Evolutionary conservation across 805 yeast species (phyloP), one percentile per base, ranked within the genome.

Genomic region (Barnettozyma wickerhamii): DNA sequence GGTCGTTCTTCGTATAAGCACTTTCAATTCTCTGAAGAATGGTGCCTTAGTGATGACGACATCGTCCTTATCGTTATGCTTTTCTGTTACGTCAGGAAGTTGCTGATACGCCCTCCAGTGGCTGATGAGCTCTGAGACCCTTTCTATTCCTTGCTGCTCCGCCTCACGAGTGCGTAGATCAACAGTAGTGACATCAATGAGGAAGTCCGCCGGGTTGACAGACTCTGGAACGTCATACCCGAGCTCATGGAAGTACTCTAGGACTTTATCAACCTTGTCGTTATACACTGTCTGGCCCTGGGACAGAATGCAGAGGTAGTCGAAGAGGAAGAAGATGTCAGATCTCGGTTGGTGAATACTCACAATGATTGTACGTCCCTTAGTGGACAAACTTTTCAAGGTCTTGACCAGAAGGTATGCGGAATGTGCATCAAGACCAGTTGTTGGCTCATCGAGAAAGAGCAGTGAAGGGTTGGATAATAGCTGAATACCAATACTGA

Each of bases 341-440:
- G 87, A 77, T 29, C 95, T 64, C 0, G 96, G 95, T 58, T 88
- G 96, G 59, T 88, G 95, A 31, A 88, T 83, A 43, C 89, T 81
- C 58, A 85, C 68, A 5, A 88, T 70, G 31, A 87, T 71, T 0
- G 95, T 84, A 45, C 89, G 74, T 0, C 91, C 90, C 26, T 63
- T 60, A 33, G 56, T 56, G 0, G 90, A 79, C 24, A 83, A 64
- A 42, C 74, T 72, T 46, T 77, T 75, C 46, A 88, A 66, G 0
- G 88, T 77, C 39, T 72, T 68, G 15, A 87, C 74, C 28, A 87
- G 66, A 41, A 82, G 62, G 50, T 69, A 75, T 0, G 95, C 93
- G 13, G 89, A 80, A 46, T 78, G 77, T 7, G 95, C 83, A 60
- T 87, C 96, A 19, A 87, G 63, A 1, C 96, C 95, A 0, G 95